Percentiles rank a stretch among this genome's conserved stretches.
Evolutionary conservation across 164 flowering plant genomes (phyloP).

Genomic region (Dillenia suffruticosa): DNA sequence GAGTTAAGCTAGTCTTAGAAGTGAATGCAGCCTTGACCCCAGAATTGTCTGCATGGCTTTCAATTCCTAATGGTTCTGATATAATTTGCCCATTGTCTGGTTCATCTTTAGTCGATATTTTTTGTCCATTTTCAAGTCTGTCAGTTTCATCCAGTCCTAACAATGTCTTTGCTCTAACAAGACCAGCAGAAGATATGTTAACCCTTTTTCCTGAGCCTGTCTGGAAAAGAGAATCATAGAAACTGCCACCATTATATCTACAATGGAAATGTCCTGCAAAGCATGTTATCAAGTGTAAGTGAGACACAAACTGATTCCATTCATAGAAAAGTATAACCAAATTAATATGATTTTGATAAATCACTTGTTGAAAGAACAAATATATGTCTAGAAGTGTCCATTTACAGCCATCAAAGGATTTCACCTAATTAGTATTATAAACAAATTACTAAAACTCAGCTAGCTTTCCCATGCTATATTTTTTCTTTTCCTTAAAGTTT

Average conservation of each 20-base stretch:
- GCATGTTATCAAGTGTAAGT: not conserved
- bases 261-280: constrained; percentile 27
- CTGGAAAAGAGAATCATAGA: constrained; percentile 45
- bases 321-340: not conserved
- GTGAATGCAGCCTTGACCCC: constrained; percentile 9
- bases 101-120: constrained; percentile 7
- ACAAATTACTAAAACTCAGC: not conserved
- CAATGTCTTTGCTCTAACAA: constrained; percentile 64
- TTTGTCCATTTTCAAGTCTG: constrained; percentile 11
- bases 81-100: constrained; percentile 16
- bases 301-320: not conserved
- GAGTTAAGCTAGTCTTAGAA: constrained; percentile 12
- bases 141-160: constrained; percentile 52
- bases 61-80: constrained; percentile 13
- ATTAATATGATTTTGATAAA: not conserved
- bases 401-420: not conserved
- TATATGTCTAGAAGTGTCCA: not conserved
- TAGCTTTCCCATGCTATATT: too few species aligned
- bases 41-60: not conserved
- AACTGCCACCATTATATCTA: constrained; percentile 12
- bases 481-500: too few species aligned
- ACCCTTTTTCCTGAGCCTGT: constrained; percentile 66
- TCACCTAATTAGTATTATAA: not conserved
- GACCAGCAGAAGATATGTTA: constrained; percentile 61
- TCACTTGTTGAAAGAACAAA: not conserved